phyloP scores from a whole-genome alignment of 805 yeast genomes.

The Lachancea lanzarotensis region DNA sequence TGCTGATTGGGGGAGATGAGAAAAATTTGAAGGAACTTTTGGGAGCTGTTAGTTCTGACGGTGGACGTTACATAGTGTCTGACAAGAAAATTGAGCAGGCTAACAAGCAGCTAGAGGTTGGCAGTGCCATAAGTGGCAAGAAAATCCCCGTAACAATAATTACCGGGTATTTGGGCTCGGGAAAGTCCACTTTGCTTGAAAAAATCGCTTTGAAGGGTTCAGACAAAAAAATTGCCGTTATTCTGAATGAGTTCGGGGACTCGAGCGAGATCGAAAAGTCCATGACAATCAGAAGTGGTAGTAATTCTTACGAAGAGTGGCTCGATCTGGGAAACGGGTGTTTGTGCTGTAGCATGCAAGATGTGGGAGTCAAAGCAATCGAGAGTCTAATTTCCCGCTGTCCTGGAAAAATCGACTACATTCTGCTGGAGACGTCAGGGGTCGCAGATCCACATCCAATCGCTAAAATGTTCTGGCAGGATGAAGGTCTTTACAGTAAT shows the following conservation, averaged over 20 bases:
- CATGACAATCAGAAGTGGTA: constrained; percentile 52
- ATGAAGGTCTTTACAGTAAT: constrained; percentile 75
- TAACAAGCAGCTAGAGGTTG: constrained; percentile 21
- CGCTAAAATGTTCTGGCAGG: constrained; percentile 96
- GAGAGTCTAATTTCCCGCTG: constrained; percentile 73
- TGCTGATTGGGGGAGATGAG: constrained; percentile 27
- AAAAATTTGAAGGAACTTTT: constrained; percentile 22
- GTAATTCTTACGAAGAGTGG: constrained; percentile 79
- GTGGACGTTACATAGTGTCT: constrained; percentile 25
- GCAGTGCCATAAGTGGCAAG: neutral
- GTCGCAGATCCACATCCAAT: constrained; percentile 97
- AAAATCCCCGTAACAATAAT: constrained; percentile 88
- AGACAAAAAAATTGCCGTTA: constrained; percentile 77
- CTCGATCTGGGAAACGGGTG: constrained; percentile 95
- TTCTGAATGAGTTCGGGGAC: constrained; percentile 88
- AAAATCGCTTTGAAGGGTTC: constrained; percentile 58
- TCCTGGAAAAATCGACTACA: constrained; percentile 75
- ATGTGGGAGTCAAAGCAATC: constrained; percentile 89
- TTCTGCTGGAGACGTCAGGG: constrained; percentile 91
- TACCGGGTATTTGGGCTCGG: constrained; percentile 93
- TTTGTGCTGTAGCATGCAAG: constrained; percentile 92
- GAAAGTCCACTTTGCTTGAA: constrained; percentile 81
- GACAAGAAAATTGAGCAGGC: constrained; percentile 26
- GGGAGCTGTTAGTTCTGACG: constrained; percentile 21
- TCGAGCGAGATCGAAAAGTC: constrained; percentile 85